Base-by-base conservation (phyloP, 2,329 filamentous ascomycete species). In the Pezicula radicicola region DNA sequence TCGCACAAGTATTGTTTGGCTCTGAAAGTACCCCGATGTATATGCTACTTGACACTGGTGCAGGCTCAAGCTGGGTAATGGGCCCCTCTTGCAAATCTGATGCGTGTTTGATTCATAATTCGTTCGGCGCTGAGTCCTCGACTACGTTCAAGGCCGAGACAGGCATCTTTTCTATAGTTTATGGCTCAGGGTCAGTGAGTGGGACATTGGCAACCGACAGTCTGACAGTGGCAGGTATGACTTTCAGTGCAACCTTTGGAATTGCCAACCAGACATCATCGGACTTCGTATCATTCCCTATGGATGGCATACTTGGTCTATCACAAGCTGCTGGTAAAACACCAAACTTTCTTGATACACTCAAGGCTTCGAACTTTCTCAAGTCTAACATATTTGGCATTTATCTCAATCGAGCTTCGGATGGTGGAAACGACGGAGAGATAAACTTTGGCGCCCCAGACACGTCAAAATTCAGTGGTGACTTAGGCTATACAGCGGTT, bases 231-330 rank as follows among this genome's bases (percentile, higher is more conserved):
- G 88, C 84, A 2, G 83, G 81, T 15, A 74, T 92, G 55, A 79
- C 76, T 40, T 65, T 90, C 13, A 68, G 77, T 2, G 77, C 91
- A 60, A 75, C 81, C 3, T 89, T 96, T 62, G 91, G 91, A 4
- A 70, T 92, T 53, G 89, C 88, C 19, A 80, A 79, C 33, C 78
- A 78, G 21, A 88, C 88, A 2, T 91, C 89, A 1, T 70, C 82
- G 48, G 85, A 94, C 57, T 96, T 96, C 67, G 71, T 75, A 27
- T 79, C 80, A 48, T 96, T 93, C 61, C 87, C 89, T 1, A 91
- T 96, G 69, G 91, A 96, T 66, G 91, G 91, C 21, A 95, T 96
- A 46, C 73, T 96, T 3, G 91, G 91, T 4, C 72, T 96, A 21
- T 87, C 88, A 15, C 84, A 85, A 60, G 79, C 78, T 55, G 16